A percentile compares a stretch with the other conserved stretches of the same genome.
Evolutionary conservation across 805 yeast genomes (phyloP).

Genomic region (Cyberlindnera suaveolens): DNA sequence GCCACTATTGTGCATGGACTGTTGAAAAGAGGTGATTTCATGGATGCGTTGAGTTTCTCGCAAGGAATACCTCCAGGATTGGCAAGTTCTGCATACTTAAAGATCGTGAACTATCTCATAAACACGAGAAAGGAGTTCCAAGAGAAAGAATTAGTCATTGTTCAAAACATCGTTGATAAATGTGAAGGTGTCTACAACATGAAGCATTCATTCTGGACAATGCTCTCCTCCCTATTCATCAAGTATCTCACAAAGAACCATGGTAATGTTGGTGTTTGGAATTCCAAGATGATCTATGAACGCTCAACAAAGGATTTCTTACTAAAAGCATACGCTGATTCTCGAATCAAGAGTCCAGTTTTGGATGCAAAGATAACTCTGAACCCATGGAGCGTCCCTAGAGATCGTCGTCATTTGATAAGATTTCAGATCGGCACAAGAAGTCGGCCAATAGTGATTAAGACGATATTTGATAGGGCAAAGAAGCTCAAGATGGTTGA

Average conservation of each 20-base stretch:
- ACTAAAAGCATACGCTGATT: constrained; percentile 7
- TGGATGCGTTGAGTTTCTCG: constrained; percentile 4
- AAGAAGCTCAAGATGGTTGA: constrained; percentile 1
- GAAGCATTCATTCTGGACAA: constrained; percentile 15
- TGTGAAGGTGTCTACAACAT: constrained; percentile 5
- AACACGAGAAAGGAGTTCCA: constrained; percentile 4
- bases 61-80: constrained; percentile 1
- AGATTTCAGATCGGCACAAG: constrained; percentile 9
- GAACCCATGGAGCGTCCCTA: constrained; percentile 15
- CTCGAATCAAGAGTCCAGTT: constrained; percentile 1
- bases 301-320: constrained; percentile 11
- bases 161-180: constrained; percentile 12
- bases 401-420: constrained; percentile 1
- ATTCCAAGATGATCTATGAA: constrained; percentile 9
- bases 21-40: constrained; percentile 8
- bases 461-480: constrained; percentile 19
- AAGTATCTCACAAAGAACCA: constrained; percentile 12
- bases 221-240: constrained; percentile 16
- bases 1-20: constrained; percentile 15
- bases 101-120: constrained; percentile 11
- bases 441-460: constrained; percentile 10
- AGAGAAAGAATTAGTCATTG: constrained; percentile 11
- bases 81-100: constrained; percentile 9
- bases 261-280: constrained; percentile 3
- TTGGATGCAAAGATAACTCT: constrained; percentile 2